A percentile compares a stretch with the other conserved stretches of the same genome.
phyloP scores from a whole-genome alignment of 305 asterid species.

The Rubia tinctorum region DNA sequence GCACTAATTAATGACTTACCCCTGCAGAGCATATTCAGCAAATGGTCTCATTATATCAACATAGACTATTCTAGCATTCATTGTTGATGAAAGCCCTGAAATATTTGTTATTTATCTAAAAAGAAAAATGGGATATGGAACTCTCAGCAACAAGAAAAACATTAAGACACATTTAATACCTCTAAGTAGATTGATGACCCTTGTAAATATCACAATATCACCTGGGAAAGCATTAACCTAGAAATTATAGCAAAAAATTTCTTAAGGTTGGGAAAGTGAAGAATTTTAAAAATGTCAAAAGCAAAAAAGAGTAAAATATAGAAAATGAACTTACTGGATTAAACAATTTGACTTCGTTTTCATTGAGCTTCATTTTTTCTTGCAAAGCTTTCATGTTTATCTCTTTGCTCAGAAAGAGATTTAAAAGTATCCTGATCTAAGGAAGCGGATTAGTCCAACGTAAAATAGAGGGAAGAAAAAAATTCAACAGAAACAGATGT shows the following conservation, averaged over 20 bases:
- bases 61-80: constrained; percentile 82
- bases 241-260: constrained; percentile 20
- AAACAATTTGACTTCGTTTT: constrained; percentile 86
- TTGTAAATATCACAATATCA: constrained; percentile 88
- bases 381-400: constrained; percentile 74
- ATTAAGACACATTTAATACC: constrained; percentile 39
- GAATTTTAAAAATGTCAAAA: neutral
- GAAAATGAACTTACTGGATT: constrained; percentile 73
- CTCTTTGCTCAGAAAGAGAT: constrained; percentile 75
- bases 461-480: constrained; percentile 13
- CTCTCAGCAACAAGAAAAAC: neutral
- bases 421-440: constrained; percentile 69
- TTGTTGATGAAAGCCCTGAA: constrained; percentile 90
- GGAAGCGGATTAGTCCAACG: constrained; percentile 28
- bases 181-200: constrained; percentile 96
- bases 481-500: constrained; percentile 11
- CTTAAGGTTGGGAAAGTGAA: neutral
- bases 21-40: constrained; percentile 89
- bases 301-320: constrained; percentile 15
- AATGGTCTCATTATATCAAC: constrained; percentile 94
- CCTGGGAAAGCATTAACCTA: constrained; percentile 99
- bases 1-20: constrained; percentile 43
- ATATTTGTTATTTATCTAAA: constrained; percentile 25
- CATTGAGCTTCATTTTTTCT: constrained; percentile 82
- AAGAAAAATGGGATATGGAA: constrained; percentile 16